A percentile compares a stretch with the other conserved stretches of the same genome.
Conservation (phyloP, 75 land plant species). For the Ceratopteris richardii region DNA sequence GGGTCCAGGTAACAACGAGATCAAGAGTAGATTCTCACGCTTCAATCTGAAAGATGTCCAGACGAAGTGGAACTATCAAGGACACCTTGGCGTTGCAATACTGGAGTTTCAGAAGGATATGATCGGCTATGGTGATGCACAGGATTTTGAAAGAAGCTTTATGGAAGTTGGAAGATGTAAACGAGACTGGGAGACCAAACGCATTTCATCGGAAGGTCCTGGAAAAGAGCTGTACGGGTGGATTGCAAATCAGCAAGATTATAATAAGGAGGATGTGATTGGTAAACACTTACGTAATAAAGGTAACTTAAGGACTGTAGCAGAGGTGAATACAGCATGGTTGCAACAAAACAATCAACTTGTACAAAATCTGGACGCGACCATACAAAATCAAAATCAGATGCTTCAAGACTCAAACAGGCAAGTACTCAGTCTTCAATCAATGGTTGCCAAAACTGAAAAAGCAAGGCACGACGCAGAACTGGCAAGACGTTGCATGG, state of each 20-base stretch:
- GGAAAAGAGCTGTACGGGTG: conserved; percentile 53
- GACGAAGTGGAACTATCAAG: conserved; percentile 47
- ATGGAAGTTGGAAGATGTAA: conserved; percentile 36
- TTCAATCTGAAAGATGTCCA: conserved; percentile 42
- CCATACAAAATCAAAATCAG: conserved; percentile 38
- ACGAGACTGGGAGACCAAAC: conserved; percentile 23
- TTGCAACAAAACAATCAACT: conserved; percentile 29
- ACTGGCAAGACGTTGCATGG: not conserved
- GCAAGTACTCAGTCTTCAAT: not conserved
- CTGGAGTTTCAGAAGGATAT: conserved; percentile 58
- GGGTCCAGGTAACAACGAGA: conserved; percentile 47
- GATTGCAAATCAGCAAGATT: conserved; percentile 66
- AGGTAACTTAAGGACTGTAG: conserved; percentile 48
- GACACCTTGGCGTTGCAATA: conserved; percentile 56
- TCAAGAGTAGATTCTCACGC: conserved; percentile 40
- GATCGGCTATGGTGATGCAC: conserved; percentile 58
- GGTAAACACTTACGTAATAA: conserved; percentile 40
- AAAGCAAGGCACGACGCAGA: conserved; percentile 1
- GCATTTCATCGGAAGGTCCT: conserved; percentile 12
- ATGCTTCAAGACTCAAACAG: conserved; percentile 10
- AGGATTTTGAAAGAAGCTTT: conserved; percentile 63
- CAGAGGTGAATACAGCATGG: conserved; percentile 40
- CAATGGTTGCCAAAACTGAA: not conserved
- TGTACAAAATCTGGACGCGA: conserved; percentile 27
- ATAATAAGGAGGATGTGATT: conserved; percentile 20